A percentile compares a stretch with the other conserved stretches of the same genome.
Conservation (phyloP, 345 rosid species). For the Anastatica hierochuntica region DNA sequence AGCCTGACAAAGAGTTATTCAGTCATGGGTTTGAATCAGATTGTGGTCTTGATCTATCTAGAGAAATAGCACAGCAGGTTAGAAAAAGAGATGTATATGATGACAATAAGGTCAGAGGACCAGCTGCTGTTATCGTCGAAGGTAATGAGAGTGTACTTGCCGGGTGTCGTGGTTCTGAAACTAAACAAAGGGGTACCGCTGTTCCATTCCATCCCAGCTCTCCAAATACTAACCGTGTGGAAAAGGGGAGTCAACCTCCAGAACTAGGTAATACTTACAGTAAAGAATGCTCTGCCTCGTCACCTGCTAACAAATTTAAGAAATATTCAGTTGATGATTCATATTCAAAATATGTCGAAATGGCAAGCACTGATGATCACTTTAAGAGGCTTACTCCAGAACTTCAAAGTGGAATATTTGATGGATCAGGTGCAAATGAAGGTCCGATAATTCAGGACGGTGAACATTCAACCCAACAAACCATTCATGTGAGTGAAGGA, state of each 20-base stretch:
- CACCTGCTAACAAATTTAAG: slow-evolving; percentile 11
- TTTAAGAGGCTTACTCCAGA: slow-evolving; percentile 10
- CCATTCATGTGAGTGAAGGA: too few species aligned
- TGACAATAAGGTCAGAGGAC: too few species aligned
- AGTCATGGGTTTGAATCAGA: too few species aligned
- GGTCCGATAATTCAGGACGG: slow-evolving; percentile 15
- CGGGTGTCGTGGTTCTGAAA: too few species aligned
- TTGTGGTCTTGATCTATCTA: too few species aligned
- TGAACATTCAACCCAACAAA: too few species aligned
- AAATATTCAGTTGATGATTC: slow-evolving; percentile 19
- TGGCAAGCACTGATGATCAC: slow-evolving; percentile 19
- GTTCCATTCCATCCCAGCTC: slow-evolving; percentile 8
- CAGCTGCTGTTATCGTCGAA: too few species aligned
- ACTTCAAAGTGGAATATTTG: slow-evolving; percentile 18
- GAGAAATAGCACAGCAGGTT: too few species aligned
- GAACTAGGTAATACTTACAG: slow-evolving; percentile 13
- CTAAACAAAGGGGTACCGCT: slow-evolving; percentile 13
- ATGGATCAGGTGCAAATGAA: slow-evolving; percentile 24
- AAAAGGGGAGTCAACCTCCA: slow-evolving; percentile 19
- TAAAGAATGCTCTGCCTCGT: slow-evolving; percentile 14
- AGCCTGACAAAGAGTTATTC: too few species aligned
- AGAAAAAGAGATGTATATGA: too few species aligned
- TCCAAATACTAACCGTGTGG: slow-evolving; percentile 23
- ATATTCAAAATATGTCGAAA: slow-evolving; percentile 26
- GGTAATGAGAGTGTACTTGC: too few species aligned